Evolutionary conservation across 805 yeast species (phyloP), one percentile per base, ranked within the genome.

Genomic region (Jamesozyma jinghongensis): DNA sequence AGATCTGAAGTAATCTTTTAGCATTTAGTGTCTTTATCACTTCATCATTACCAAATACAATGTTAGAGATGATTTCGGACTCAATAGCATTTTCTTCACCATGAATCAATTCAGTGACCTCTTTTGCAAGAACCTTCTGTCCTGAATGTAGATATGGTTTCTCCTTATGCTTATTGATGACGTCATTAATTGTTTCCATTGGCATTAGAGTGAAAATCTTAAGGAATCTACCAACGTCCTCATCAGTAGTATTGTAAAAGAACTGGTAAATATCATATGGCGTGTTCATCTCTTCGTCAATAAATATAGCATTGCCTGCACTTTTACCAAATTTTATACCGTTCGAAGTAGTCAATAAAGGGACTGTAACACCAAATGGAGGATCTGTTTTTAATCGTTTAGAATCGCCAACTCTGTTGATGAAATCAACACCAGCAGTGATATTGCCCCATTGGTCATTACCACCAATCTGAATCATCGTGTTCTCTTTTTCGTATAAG

Each of bases 371-470:
- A 0, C 97, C 97, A 59, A 65, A 84, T 3, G 75, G 71, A 1
- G 64, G 59, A n/a, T 29, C 22, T 19, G 19, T 28, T 54, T 31
- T 30, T 13, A 28, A 42, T 12, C 56, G 53, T 7, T 54, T 45
- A 43, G 60, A 39, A 40, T 47, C 22, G 13, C 29, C 38, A 2
- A 84, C 57, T 46, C 95, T 67, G 1, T 81, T 69, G 31, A 88
- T 86, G 43, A 92, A 69, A 53, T 92, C 98, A 31, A 85, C 74
- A 0, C 98, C 98, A 0, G 97, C 97, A 2, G 94, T 85, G 44
- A 92, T 92, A 54, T 92, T 92, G 1, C 98, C 98, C 87, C 96
- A 92, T 62, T 92, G 98, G 59, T 92, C 98, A 56, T 84, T 87
- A 5, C 98, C 98, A 19, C 98, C 98, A 28, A 84, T 79, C 65